These are phyloP conservation scores for Croton laevigatus DNA, from an alignment of 441 rosid genomes.

Conservation along the genomic window DNA sequence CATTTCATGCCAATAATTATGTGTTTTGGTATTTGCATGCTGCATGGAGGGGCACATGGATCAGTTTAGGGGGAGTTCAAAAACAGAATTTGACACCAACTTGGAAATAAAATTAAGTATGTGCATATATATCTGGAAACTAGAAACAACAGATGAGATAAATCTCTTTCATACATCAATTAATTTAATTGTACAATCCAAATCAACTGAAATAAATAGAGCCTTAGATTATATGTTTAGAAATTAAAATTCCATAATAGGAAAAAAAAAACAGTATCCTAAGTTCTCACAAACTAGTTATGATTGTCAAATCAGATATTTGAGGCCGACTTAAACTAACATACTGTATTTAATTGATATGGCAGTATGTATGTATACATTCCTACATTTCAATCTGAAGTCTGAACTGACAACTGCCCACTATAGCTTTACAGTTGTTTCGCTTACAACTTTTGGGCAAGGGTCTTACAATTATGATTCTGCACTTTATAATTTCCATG, in stretches of 20 bases:
- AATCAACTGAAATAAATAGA: neutral
- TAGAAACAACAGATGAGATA: neutral
- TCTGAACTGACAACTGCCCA: neutral
- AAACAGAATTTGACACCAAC: neutral
- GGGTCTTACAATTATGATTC: conserved; percentile 3
- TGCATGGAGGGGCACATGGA: neutral
- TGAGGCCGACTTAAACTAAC: too few species aligned
- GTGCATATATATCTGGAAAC: neutral
- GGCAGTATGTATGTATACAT: neutral
- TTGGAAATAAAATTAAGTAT: neutral
- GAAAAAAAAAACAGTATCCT: neutral
- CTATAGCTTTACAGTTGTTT: conserved; percentile 7
- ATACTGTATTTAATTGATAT: neutral
- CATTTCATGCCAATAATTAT: neutral
- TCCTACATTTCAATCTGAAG: neutral
- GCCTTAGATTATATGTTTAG: neutral
- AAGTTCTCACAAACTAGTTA: neutral
- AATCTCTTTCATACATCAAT: neutral
- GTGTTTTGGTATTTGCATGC: neutral
- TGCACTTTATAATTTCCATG: conserved; percentile 9
- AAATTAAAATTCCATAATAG: neutral
- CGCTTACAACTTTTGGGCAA: conserved; percentile 3
- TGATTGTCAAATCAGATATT: neutral
- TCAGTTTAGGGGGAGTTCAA: neutral
- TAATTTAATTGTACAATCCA: neutral